Conservation (phyloP, 805 yeast genomes). For the Blastobotrys peoriensis region DNA sequence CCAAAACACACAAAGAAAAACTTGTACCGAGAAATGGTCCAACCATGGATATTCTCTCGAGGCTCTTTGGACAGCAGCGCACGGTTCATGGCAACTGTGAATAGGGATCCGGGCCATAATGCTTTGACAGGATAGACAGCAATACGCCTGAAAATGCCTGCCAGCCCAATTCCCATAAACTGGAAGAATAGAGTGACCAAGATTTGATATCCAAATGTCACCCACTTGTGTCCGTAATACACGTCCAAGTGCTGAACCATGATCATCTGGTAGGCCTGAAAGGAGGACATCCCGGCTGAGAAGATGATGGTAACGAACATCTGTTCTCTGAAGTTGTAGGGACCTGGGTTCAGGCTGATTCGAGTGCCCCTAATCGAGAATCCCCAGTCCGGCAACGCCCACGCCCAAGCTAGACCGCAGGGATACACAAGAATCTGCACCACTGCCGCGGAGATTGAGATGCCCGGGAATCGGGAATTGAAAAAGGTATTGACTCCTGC, state of each 20-base stretch:
- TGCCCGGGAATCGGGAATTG: constrained; percentile 47
- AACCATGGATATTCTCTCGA: constrained; percentile 41
- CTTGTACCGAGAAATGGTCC: constrained; percentile 51
- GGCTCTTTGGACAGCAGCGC: constrained; percentile 22
- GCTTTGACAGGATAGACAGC: constrained; percentile 40
- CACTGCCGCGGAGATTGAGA: constrained; percentile 38
- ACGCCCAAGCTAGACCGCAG: constrained; percentile 40
- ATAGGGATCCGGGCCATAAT: constrained; percentile 49
- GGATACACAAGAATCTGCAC: constrained; percentile 46
- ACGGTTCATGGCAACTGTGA: constrained; percentile 52
- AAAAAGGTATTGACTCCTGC: constrained; percentile 53
- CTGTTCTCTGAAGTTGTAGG: constrained; percentile 57
- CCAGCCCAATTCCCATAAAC: constrained; percentile 48
- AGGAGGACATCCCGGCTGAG: constrained; percentile 31
- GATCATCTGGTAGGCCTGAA: constrained; percentile 18
- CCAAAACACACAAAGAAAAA: constrained; percentile 42
- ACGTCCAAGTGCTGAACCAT: constrained; percentile 28
- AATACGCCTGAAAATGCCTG: constrained; percentile 50
- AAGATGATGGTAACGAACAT: constrained; percentile 47
- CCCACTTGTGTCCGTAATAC: constrained; percentile 29
- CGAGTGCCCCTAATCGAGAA: constrained; percentile 37
- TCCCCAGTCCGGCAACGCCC: constrained; percentile 42
- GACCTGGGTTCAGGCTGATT: constrained; percentile 50
- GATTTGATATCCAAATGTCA: constrained; percentile 39
- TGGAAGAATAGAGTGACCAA: constrained; percentile 44